Percentiles rank a stretch among this genome's conserved stretches.
These are phyloP conservation scores for Stenogyne calaminthoides DNA, from an alignment of 305 asterid species.

Conservation along the genomic window DNA sequence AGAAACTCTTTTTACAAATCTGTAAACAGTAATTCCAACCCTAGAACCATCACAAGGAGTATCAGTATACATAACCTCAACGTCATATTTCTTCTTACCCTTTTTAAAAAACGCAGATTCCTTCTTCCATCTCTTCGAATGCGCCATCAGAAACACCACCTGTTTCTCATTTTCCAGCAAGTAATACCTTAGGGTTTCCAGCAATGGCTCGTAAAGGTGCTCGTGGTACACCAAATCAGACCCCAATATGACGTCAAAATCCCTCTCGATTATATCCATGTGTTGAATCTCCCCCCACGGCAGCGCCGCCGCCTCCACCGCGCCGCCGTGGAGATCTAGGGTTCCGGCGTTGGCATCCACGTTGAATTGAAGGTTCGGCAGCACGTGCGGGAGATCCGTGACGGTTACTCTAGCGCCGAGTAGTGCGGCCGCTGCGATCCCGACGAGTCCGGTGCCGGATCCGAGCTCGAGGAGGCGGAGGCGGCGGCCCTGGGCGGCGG, in stretches of 20 bases:
- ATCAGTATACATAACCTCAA: conserved; percentile 49
- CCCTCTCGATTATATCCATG: conserved; percentile 60
- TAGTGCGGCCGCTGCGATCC: conserved; percentile 81
- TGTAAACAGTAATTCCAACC: conserved; percentile 65
- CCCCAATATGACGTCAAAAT: conserved; percentile 65
- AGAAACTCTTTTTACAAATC: conserved; percentile 41
- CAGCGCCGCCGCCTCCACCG: conserved; percentile 53
- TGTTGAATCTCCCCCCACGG: conserved; percentile 66
- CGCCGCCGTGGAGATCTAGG: conserved; percentile 48
- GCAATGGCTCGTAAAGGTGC: conserved; percentile 61
- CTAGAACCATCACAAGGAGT: conserved; percentile 56
- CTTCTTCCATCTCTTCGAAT: conserved; percentile 79
- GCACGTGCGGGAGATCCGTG: no score
- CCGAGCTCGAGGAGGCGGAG: conserved; percentile 85
- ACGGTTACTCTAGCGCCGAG: conserved; percentile 71
- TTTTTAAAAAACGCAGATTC: conserved; percentile 63
- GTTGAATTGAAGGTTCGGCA: conserved; percentile 60
- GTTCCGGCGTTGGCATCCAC: conserved; percentile 50
- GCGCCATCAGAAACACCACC: conserved; percentile 65
- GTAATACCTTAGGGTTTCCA: conserved; percentile 51
- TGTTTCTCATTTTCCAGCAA: conserved; percentile 41
- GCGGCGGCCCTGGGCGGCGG: conserved; percentile 31
- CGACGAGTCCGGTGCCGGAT: conserved; percentile 84
- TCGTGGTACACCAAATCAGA: conserved; percentile 78
- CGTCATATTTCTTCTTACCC: conserved; percentile 58